Evolutionary conservation across 768 basidiomycete species (phyloP), one percentile per base, ranked within the genome.

Genomic region (Terana coerulea): DNA sequence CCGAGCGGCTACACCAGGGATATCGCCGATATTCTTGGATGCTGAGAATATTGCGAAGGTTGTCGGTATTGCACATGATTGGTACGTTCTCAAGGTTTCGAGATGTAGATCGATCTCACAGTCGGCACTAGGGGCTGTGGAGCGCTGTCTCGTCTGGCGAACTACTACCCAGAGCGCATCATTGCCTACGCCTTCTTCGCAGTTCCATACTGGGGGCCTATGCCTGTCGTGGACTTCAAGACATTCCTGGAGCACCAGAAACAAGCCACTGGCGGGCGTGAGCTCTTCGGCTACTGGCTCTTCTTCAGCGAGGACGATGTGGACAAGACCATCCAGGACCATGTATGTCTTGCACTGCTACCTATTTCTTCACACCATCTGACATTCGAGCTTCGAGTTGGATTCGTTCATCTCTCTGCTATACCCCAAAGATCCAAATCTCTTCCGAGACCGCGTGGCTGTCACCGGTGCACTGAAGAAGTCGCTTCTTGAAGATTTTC

Each of bases 251-350:
- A 64, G 40, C 47, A 56, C 24, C 59, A 64, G 33, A 61, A 59
- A 45, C 47, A 66, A 42, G 17, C 11, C 17, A 22, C 35, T 34
- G n/a, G n/a, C n/a, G 73, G 73, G 15, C 65, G 63, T 19, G 73
- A 75, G 15, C 46, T 71, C 12, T 57, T 68, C 46, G 76, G 75
- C 5, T 78, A 75, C 53, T 76, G 73, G 73, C 57, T 56, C 43
- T 73, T 70, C 49, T 60, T 76, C 33, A 53, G 50, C 3, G 56
- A 58, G 36, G 65, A 67, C 10, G 65, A 59, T 5, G 68, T 71
- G 5, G 64, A 66, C 2, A 5, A 29, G 15, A 34, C 66, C 51
- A 69, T 73, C 25, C 67, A 72, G 47, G 58, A 60, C 1, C 64
- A 70, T 36, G 72, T 75, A 47, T 17, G 69, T 61, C n/a, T n/a